phyloP scores from a whole-genome alignment of 768 basidiomycete species.

The Lepiota venenata region DNA sequence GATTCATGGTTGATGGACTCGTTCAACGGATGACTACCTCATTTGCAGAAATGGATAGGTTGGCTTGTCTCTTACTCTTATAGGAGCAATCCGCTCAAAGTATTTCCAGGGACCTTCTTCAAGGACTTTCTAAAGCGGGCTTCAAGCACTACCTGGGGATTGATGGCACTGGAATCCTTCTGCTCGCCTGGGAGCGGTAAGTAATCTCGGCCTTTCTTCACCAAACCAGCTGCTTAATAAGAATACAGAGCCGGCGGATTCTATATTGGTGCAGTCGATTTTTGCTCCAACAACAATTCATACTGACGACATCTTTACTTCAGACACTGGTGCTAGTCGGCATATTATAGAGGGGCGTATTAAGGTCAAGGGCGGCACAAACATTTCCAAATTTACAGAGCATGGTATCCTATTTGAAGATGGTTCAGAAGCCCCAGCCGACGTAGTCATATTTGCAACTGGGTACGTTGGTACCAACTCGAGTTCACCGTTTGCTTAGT shows the following conservation, averaged over 20 bases:
- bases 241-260: constrained; percentile 27
- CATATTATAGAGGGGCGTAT: constrained; percentile 65
- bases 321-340: constrained; percentile 58
- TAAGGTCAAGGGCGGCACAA: constrained; percentile 61
- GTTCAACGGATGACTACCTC: constrained; percentile 6
- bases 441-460: constrained; percentile 58
- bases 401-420: constrained; percentile 45
- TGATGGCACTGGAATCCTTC: constrained; percentile 31
- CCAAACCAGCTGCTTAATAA: too few relatives aligned
- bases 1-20: constrained; percentile 14
- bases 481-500: constrained; percentile 14
- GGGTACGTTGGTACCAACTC: constrained; percentile 29
- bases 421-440: constrained; percentile 42
- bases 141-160: constrained; percentile 40
- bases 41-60: constrained; percentile 35
- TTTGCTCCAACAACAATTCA: neutral
- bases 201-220: too few relatives aligned
- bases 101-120: constrained; percentile 26
- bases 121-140: constrained; percentile 37
- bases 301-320: neutral
- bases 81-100: neutral
- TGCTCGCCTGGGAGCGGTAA: constrained; percentile 23
- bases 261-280: constrained; percentile 26
- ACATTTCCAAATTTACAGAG: constrained; percentile 41
- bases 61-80: neutral